These are phyloP conservation scores for Paramecium caudatum DNA, from an alignment of 73 alveolate species.

Conservation along the genomic window DNA sequence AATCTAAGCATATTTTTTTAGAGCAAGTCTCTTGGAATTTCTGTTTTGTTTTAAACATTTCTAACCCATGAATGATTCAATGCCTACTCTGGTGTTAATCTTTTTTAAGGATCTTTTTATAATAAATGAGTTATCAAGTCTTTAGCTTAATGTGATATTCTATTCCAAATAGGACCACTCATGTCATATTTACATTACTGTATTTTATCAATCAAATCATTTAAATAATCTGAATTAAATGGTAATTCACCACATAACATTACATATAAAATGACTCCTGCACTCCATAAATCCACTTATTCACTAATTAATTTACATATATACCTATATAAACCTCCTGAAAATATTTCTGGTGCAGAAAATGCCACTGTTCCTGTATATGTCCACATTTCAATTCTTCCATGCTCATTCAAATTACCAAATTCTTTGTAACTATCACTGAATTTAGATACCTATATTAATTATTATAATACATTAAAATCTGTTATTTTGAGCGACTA, in stretches of 20 bases:
- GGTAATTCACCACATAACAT: slow-evolving; percentile 76
- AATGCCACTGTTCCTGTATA: slow-evolving; percentile 77
- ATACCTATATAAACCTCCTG: slow-evolving; percentile 70
- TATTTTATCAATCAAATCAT: slow-evolving; percentile 57
- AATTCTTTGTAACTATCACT: slow-evolving; percentile 73
- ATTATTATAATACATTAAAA: slow-evolving; percentile 35
- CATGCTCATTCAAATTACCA: slow-evolving; percentile 63
- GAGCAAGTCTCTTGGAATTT: slow-evolving; percentile 32
- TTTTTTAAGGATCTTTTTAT: slow-evolving; percentile 40
- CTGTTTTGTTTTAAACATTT: background rate
- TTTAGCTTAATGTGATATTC: slow-evolving; percentile 49
- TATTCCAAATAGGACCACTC: slow-evolving; percentile 18
- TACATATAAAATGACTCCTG: slow-evolving; percentile 71
- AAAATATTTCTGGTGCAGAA: slow-evolving; percentile 78
- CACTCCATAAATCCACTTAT: slow-evolving; percentile 77
- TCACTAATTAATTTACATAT: slow-evolving; percentile 25
- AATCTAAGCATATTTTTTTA: slow-evolving; percentile 34
- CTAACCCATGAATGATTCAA: slow-evolving; percentile 50
- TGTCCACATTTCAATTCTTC: slow-evolving; percentile 78
- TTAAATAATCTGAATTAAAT: slow-evolving; percentile 74
- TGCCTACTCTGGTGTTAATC: slow-evolving; percentile 50
- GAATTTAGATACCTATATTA: slow-evolving; percentile 68
- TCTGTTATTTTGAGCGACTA: slow-evolving; percentile 64
- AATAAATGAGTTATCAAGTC: slow-evolving; percentile 49
- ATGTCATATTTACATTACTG: slow-evolving; percentile 51